These are phyloP conservation scores for Hemileccinum hortonii DNA, from an alignment of 1,284 basidiomycete genomes.

Conservation along the genomic window DNA sequence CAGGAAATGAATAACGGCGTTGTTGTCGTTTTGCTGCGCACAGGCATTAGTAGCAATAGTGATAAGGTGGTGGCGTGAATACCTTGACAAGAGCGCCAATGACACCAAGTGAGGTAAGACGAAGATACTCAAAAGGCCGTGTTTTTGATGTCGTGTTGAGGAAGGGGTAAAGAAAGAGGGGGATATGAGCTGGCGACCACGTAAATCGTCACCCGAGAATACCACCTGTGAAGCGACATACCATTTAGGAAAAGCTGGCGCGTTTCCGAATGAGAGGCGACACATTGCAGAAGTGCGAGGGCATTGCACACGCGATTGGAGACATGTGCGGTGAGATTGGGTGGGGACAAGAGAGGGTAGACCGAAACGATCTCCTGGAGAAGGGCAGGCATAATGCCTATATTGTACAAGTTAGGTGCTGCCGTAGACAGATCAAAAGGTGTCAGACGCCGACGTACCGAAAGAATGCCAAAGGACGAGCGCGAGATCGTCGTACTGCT, in stretches of 20 bases:
- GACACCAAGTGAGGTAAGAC: slow-evolving; percentile 95
- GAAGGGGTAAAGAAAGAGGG: slow-evolving; percentile 98
- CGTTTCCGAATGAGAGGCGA: slow-evolving; percentile 94
- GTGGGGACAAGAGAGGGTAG: slow-evolving; percentile 94
- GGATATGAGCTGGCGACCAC: slow-evolving; percentile 82
- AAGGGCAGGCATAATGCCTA: slow-evolving; percentile 98
- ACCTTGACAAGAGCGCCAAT: slow-evolving; percentile 98
- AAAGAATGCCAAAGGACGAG: slow-evolving; percentile 99
- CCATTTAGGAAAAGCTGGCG: slow-evolving; percentile 90
- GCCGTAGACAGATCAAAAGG: slow-evolving; percentile 1
- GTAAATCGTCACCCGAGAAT: neutral
- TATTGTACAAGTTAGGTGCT: neutral
- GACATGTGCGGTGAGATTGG: slow-evolving; percentile 95
- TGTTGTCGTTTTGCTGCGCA: slow-evolving; percentile 94
- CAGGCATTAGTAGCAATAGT: slow-evolving; percentile 2
- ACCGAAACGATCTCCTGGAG: slow-evolving; percentile 99
- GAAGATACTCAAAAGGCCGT: slow-evolving; percentile 97
- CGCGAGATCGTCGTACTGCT: slow-evolving; percentile 98
- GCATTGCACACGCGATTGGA: slow-evolving; percentile 99
- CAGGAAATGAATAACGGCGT: slow-evolving; percentile 98
- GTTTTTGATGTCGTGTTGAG: slow-evolving; percentile 99
- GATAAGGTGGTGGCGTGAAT: slow-evolving; percentile 9
- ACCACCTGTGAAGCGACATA: slow-evolving; percentile 33
- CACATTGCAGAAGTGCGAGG: slow-evolving; percentile 95
- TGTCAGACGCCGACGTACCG: slow-evolving; percentile 59